Evolutionary conservation across 495 filamentous ascomycete species (phyloP).

Genomic region (Podospora fimiseda): DNA sequence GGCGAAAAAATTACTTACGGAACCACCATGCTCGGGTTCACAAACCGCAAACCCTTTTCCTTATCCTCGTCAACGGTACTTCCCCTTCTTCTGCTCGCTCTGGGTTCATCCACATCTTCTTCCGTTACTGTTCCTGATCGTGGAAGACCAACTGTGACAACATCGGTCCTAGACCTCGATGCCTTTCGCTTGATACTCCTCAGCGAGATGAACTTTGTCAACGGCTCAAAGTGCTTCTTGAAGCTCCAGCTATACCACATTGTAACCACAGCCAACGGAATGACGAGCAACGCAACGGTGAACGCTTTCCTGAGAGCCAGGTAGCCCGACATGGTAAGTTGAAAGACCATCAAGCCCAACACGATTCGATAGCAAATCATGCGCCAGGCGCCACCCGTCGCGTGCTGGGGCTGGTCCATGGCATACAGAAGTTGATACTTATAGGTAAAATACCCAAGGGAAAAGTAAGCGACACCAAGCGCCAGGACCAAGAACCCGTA

Average conservation of each 20-base stretch:
- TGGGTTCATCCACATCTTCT: slow-evolving; percentile 17
- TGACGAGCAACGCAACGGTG: slow-evolving; percentile 60
- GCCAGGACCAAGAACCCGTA: slow-evolving; percentile 74
- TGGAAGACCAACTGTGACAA: slow-evolving; percentile 28
- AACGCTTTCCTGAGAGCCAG: slow-evolving; percentile 70
- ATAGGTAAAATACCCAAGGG: slow-evolving; percentile 86
- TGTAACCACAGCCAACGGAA: slow-evolving; percentile 69
- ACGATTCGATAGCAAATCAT: slow-evolving; percentile 90
- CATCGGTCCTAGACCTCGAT: slow-evolving; percentile 38
- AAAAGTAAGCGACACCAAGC: slow-evolving; percentile 82
- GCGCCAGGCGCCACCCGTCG: slow-evolving; percentile 87
- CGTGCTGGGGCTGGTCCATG: slow-evolving; percentile 95
- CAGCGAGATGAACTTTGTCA: slow-evolving; percentile 88
- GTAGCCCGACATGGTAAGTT: slow-evolving; percentile 83
- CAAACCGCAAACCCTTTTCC: slow-evolving; percentile 59
- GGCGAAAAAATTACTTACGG: slow-evolving; percentile 41
- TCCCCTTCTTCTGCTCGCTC: slow-evolving; percentile 29
- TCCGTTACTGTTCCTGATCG: slow-evolving; percentile 33
- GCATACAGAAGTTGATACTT: slow-evolving; percentile 98
- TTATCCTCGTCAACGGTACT: slow-evolving; percentile 59
- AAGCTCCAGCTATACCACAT: slow-evolving; percentile 83
- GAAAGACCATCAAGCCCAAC: slow-evolving; percentile 77
- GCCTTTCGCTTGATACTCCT: slow-evolving; percentile 69
- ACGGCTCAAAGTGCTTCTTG: slow-evolving; percentile 65
- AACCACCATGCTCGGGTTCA: slow-evolving; percentile 66